Evolutionary conservation across 495 filamentous ascomycete species (phyloP).

Genomic region (Glutinoglossum americanum): DNA sequence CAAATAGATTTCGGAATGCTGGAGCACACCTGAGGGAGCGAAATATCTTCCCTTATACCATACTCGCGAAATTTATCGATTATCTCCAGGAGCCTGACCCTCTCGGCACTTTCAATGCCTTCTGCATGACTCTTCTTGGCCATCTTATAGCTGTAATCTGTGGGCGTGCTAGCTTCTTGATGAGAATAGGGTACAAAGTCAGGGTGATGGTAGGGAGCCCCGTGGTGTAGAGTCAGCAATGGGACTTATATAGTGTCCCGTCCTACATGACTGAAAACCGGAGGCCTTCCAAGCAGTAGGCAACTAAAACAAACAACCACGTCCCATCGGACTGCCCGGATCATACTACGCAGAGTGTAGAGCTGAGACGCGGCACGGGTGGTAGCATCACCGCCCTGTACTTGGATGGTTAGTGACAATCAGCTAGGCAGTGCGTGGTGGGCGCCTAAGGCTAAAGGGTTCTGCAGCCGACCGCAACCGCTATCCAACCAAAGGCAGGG

Average conservation of each 20-base stretch:
- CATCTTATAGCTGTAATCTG: neutral
- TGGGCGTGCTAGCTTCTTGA: neutral
- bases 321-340: neutral
- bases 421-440: neutral
- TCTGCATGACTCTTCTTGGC: neutral
- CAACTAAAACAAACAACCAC: neutral
- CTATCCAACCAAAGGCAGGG: neutral
- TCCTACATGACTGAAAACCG: neutral
- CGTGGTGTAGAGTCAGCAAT: neutral
- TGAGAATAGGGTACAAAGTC: neutral
- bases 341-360: neutral
- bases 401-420: neutral
- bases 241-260: neutral
- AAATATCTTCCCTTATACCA: neutral
- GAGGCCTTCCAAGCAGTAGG: neutral
- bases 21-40: slow-evolving; percentile 3
- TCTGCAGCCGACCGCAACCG: neutral
- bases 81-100: neutral
- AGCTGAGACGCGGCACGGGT: neutral
- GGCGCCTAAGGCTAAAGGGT: neutral
- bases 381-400: neutral
- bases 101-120: neutral
- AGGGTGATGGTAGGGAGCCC: neutral
- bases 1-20: neutral
- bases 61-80: slow-evolving; percentile 5